phyloP scores from a whole-genome alignment of 768 basidiomycete genomes.

The Tulasnella sp. region DNA sequence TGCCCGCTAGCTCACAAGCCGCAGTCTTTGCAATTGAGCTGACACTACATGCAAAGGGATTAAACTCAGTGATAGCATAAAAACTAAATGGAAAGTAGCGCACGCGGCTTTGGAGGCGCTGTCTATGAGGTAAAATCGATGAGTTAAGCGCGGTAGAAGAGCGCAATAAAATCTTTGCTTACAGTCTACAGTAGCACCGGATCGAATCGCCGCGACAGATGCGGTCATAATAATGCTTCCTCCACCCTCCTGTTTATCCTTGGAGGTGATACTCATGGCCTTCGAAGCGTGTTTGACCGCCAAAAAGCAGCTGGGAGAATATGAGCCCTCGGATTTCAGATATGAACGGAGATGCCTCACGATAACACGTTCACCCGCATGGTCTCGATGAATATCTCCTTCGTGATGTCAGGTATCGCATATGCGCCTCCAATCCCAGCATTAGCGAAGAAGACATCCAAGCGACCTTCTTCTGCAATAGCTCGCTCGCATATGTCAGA shows the following conservation, averaged over 20 bases:
- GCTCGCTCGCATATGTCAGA: constrained; percentile 58
- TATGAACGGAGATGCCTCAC: constrained; percentile 28
- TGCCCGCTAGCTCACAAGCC: constrained; percentile 67
- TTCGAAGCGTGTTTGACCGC: constrained; percentile 77
- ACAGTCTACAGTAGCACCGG: no score
- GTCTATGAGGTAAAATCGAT: constrained; percentile 35
- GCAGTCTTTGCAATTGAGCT: constrained; percentile 80
- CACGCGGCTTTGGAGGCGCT: constrained; percentile 91
- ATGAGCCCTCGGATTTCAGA: background rate
- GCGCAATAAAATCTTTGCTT: no score
- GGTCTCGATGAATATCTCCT: constrained; percentile 58
- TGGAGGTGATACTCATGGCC: constrained; percentile 55
- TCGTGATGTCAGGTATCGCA: constrained; percentile 42
- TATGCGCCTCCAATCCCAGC: constrained; percentile 44
- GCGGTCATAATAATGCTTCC: constrained; percentile 17
- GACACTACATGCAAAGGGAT: constrained; percentile 41
- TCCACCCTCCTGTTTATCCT: constrained; percentile 5
- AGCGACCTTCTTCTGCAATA: constrained; percentile 65
- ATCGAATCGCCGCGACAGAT: constrained; percentile 65
- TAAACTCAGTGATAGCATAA: background rate
- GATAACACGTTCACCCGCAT: constrained; percentile 67
- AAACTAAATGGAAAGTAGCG: constrained; percentile 24
- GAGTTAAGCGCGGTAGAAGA: no score
- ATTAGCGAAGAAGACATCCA: constrained; percentile 94
- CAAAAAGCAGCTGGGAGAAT: constrained; percentile 58